These are phyloP conservation scores for Ganoderma sinense DNA, from an alignment of 1,284 basidiomycete genomes.

Conservation along the genomic window DNA sequence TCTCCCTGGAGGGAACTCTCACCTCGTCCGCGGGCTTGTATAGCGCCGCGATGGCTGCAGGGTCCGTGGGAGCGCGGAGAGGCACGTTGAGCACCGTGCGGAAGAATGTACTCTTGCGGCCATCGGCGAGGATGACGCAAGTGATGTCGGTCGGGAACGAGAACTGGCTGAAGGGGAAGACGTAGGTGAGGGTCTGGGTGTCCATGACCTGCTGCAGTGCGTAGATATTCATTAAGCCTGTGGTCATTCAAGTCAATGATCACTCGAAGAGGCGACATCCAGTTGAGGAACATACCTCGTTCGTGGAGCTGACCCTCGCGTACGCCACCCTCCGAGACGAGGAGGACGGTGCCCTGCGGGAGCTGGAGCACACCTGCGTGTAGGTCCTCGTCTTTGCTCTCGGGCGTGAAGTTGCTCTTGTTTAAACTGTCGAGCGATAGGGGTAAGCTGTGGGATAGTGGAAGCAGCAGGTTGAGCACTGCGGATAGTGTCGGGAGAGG, in stretches of 20 bases:
- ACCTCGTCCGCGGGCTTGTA: slow-evolving; percentile 58
- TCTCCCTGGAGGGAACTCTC: slow-evolving; percentile 50
- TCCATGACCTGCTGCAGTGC: slow-evolving; percentile 75
- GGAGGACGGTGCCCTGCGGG: slow-evolving; percentile 64
- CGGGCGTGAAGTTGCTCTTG: slow-evolving; percentile 63
- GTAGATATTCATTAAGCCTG: slow-evolving; percentile 75
- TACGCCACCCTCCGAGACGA: slow-evolving; percentile 75
- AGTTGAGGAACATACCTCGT: slow-evolving; percentile 50
- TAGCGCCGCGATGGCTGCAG: slow-evolving; percentile 38
- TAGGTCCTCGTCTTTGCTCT: slow-evolving; percentile 78
- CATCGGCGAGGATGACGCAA: slow-evolving; percentile 71
- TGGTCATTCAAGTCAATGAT: not conserved
- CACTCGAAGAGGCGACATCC: too few species aligned
- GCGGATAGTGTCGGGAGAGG: slow-evolving; percentile 52
- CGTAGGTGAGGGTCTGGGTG: slow-evolving; percentile 77
- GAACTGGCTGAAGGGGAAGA: slow-evolving; percentile 83
- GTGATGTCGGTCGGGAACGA: slow-evolving; percentile 79
- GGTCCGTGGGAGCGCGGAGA: slow-evolving; percentile 35
- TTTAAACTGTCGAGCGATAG: slow-evolving; percentile 71
- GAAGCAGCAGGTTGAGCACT: slow-evolving; percentile 64
- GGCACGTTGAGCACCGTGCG: slow-evolving; percentile 66
- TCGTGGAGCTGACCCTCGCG: slow-evolving; percentile 73
- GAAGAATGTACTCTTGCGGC: slow-evolving; percentile 73
- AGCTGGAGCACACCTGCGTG: slow-evolving; percentile 82
- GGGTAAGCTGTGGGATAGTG: slow-evolving; percentile 56